These are phyloP conservation scores for Hawksworthiomyces lignivorus DNA, from an alignment of 2,329 filamentous ascomycete genomes.

Conservation along the genomic window DNA sequence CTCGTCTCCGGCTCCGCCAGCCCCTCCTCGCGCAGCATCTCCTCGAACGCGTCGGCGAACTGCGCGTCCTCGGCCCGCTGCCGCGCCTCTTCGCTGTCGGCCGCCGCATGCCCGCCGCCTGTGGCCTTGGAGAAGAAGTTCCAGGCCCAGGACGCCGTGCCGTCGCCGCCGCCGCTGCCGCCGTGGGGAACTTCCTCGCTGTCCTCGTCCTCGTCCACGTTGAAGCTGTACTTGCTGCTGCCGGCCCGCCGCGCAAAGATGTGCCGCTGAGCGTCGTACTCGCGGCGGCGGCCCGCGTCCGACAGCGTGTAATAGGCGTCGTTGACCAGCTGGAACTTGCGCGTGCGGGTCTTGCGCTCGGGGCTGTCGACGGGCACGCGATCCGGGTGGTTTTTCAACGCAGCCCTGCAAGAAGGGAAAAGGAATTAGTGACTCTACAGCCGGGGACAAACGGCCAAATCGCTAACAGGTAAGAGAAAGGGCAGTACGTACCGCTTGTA, in stretches of 20 bases:
- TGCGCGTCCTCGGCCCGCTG: conserved; percentile 64
- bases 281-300: conserved; percentile 64
- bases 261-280: conserved; percentile 71
- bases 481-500: conserved; percentile 67
- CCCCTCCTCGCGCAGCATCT: conserved; percentile 82
- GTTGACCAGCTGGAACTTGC: conserved; percentile 40
- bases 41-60: conserved; percentile 80
- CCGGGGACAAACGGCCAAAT: too few species aligned
- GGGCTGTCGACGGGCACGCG: conserved; percentile 77
- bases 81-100: conserved; percentile 27
- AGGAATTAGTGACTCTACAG: too few species aligned
- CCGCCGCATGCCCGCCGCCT: conserved; percentile 24
- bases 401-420: too few species aligned
- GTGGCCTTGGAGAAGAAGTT: conserved; percentile 42
- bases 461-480: neutral
- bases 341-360: conserved; percentile 73
- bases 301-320: conserved; percentile 55
- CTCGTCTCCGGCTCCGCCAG: conserved; percentile 64
- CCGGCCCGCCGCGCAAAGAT: conserved; percentile 28
- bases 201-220: neutral
- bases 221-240: conserved; percentile 2
- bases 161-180: conserved; percentile 24
- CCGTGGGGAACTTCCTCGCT: neutral
- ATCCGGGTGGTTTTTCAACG: conserved; percentile 88
- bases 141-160: conserved; percentile 61